Conservation (phyloP, 2,329 filamentous ascomycete species). For the Tolypocladium inflatum region DNA sequence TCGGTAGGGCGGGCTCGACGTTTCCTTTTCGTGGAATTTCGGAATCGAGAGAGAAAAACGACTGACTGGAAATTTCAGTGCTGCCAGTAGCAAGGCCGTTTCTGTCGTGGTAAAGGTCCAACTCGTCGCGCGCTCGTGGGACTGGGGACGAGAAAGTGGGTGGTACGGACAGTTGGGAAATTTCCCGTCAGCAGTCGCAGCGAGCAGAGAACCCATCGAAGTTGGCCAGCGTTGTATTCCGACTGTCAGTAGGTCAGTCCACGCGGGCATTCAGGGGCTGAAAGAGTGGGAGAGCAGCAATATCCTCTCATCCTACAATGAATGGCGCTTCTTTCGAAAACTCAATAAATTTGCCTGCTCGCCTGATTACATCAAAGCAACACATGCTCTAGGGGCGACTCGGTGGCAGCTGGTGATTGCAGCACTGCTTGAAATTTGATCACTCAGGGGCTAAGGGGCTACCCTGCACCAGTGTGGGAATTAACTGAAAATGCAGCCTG, state of each 20-base stretch:
- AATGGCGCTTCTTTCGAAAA: too few species aligned
- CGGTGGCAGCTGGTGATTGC: background rate
- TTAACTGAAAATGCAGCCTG: background rate
- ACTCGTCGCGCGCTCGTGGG: background rate
- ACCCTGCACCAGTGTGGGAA: background rate
- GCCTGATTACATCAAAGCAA: background rate
- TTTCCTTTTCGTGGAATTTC: too few species aligned
- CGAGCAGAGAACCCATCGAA: background rate
- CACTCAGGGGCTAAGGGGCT: background rate
- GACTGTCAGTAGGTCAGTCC: background rate
- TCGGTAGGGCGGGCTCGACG: background rate
- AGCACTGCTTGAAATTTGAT: background rate
- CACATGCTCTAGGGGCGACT: background rate
- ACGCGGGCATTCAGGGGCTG: background rate
- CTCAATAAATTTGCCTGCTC: too few species aligned
- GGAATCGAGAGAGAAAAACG: too few species aligned
- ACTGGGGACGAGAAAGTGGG: background rate
- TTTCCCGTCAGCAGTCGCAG: background rate
- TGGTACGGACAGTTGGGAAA: background rate
- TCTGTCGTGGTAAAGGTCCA: too few species aligned
- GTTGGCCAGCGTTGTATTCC: background rate
- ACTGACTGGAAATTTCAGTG: too few species aligned
- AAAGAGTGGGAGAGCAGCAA: too few species aligned
- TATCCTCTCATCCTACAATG: too few species aligned
- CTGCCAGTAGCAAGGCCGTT: too few species aligned